A percentile compares a stretch with the other conserved stretches of the same genome.
Evolutionary conservation across 1,284 basidiomycete species (phyloP).

Genomic region (Ceratobasidium sp.): DNA sequence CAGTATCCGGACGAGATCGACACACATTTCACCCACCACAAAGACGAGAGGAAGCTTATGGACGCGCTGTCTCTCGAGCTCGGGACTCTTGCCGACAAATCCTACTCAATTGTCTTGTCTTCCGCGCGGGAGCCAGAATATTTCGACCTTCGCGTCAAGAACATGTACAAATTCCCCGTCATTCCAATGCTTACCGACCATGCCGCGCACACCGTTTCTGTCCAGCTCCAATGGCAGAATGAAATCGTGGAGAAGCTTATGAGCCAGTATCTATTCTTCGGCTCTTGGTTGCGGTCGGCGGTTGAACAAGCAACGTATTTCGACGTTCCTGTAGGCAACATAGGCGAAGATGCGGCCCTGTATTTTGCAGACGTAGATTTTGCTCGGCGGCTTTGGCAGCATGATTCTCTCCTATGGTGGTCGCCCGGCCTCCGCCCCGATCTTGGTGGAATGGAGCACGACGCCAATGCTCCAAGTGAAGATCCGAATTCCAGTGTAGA

Average conservation of each 20-base stretch:
- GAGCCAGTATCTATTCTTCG: slow-evolving; percentile 81
- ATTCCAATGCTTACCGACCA: slow-evolving; percentile 85
- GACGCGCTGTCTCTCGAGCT: slow-evolving; percentile 92
- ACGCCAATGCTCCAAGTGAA: slow-evolving; percentile 75
- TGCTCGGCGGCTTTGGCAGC: slow-evolving; percentile 83
- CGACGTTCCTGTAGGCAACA: slow-evolving; percentile 91
- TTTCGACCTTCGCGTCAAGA: slow-evolving; percentile 80
- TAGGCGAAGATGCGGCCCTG: slow-evolving; percentile 90
- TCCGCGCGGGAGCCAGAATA: slow-evolving; percentile 87
- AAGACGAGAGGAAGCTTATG: slow-evolving; percentile 80
- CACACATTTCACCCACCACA: slow-evolving; percentile 82
- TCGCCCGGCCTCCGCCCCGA: slow-evolving; percentile 90
- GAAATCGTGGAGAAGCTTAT: slow-evolving; percentile 83
- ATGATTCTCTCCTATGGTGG: slow-evolving; percentile 98
- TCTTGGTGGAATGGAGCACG: slow-evolving; percentile 92
- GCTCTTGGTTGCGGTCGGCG: slow-evolving; percentile 83
- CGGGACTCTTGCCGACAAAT: slow-evolving; percentile 70
- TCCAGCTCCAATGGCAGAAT: slow-evolving; percentile 78
- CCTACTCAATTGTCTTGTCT: slow-evolving; percentile 82
- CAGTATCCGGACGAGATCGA: slow-evolving; percentile 77
- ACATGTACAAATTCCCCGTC: slow-evolving; percentile 86
- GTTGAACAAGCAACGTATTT: slow-evolving; percentile 89
- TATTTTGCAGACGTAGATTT: slow-evolving; percentile 92
- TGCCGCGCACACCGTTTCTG: slow-evolving; percentile 74
- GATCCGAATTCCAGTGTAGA: slow-evolving; percentile 56